Percentiles rank a stretch among this genome's conserved stretches.
These are phyloP conservation scores for Rhizoclosmatium sp. DNA, from an alignment of 192 early-diverging fungal species.

Conservation along the genomic window DNA sequence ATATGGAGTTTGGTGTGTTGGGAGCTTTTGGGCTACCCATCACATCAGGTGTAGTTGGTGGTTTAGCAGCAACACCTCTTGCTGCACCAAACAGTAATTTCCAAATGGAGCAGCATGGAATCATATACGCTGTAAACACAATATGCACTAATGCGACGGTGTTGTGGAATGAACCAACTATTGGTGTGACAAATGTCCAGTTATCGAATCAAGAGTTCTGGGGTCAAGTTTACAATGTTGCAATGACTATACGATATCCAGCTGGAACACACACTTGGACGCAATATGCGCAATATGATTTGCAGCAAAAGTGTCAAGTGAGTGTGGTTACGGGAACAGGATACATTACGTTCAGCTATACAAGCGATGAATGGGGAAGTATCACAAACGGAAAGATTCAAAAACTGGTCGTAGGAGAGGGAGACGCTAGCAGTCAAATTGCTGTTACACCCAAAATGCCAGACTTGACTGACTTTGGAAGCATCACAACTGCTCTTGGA, in stretches of 20 bases:
- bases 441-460: too few relatives aligned
- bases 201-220: not conserved
- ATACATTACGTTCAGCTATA: constrained; percentile 1
- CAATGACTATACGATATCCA: not conserved
- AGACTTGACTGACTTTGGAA: too few relatives aligned
- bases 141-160: not conserved
- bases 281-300: not conserved
- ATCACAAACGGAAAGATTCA: not conserved
- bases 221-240: not conserved
- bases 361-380: constrained; percentile 26
- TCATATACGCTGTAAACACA: not conserved
- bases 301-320: not conserved
- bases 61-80: not conserved
- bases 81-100: not conserved
- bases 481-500: too few relatives aligned
- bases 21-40: not conserved
- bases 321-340: not conserved
- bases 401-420: too few relatives aligned
- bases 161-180: not conserved
- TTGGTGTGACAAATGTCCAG: not conserved
- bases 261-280: not conserved
- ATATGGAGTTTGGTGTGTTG: not conserved
- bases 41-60: not conserved
- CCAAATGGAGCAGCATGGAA: not conserved
- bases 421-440: too few relatives aligned